Base-by-base conservation (phyloP, 805 yeast species). In the Ogataea chonburiensis region DNA sequence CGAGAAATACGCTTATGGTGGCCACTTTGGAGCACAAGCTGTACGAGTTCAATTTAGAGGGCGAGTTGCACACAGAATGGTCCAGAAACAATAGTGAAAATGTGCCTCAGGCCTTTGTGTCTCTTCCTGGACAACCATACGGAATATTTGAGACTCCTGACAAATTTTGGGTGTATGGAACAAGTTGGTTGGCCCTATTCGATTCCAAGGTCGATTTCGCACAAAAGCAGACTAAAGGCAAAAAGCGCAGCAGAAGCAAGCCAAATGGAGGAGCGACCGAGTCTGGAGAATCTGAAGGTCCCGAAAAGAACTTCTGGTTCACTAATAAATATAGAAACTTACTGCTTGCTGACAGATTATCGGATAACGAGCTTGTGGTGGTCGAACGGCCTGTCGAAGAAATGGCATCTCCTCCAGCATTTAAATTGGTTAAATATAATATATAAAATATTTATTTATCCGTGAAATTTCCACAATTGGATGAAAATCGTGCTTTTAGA, bases 131-230 rank as follows among this genome's bases (percentile, higher is more conserved):
- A 39, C 79, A 81, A 49, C 80, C 94, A 37, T 70, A 75, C 41
- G 96, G 95, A 11, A 59, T 85, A 9, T 86, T 84, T 53, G 53
- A 57, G 3, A 60, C 63, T 21, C 47, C 61, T 1, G 52, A 47
- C 14, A 68, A 75, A 38, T 64, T 83, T 11, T 91, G 96, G 96
- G 61, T 87, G n/a, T 88, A 86, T 75, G 95, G 96, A 2, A 70
- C 84, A 14, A 75, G 75, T 34, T 91, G 96, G 95, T 47, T 89
- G 11, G 74, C 82, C 4, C 84, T 74, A 56, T 71, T 91, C 32
- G 91, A 91, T 58, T 61, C 85, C 46, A 58, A 70, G 7, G 55
- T 68, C 35, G 75, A 81, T 58, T 79, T 34, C 56, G 36, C 23
- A 5, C 35, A 17, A 26, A 39, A 67, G 66, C 14, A 56, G 60